Base-by-base conservation (phyloP, 73 alveolate genomes). In the Paramecium primaurelia region DNA sequence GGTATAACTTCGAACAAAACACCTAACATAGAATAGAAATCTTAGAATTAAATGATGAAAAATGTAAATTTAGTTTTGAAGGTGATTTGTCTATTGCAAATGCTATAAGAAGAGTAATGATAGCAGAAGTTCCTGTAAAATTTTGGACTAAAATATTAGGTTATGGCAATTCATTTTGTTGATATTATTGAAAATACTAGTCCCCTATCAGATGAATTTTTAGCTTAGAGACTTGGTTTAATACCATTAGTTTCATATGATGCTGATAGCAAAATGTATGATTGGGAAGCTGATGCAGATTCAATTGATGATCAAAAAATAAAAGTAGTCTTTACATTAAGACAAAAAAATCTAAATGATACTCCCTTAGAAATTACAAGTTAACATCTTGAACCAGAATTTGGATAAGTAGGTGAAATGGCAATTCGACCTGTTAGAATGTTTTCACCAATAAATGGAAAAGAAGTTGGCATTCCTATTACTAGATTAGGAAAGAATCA, bases 121-220 rank as follows among this genome's bases (percentile, higher is more conserved):
- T 97, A 44, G 97, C 99, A 4, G 99, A 97, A 88, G 98, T 97
- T 0, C 99, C 99, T 38, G 77, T 80, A 80, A 45, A 22, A 22
- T 42, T 80, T 45, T 5, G 47, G 18, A 40, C 34, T 12, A 80
- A 44, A 42, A 18, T n/a, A 12, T 71, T 58, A 89, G 88, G 95
- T 98, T 2, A 97, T 97, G 98, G 99, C 99, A 16, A 97, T 97
- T 64, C 99, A 97, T 91, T 92, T 96, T 92, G 99, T 97, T 18
- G 95, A 96, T 89, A 96, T 97, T 44, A 92, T 93, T 16, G 98
- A 95, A 92, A 97, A 97, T 93, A 97, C 99, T 20, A 88, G 97
- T 59, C 98, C 99, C 5, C 92, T 97, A 34, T 97, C 95, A 88
- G 99, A 97, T 92, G 99, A 97, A 86, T 97, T 96, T 77, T 83